Evolutionary conservation across 768 basidiomycete species (phyloP).

Genomic region (Phaeotremella skinneri): DNA sequence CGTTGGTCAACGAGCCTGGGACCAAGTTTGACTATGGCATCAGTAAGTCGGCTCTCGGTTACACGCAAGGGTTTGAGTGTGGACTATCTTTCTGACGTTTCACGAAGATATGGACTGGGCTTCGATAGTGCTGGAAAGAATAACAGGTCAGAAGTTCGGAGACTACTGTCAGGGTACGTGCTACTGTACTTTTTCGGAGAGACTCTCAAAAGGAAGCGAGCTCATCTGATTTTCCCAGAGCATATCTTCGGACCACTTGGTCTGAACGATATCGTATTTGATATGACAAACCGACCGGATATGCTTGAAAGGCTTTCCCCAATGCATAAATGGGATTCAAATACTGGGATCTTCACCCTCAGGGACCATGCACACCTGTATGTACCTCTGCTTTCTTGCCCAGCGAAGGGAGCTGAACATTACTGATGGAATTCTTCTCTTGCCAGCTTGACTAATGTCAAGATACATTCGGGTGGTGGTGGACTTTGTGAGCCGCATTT

Average conservation of each 20-base stretch:
- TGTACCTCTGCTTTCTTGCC: too few relatives aligned
- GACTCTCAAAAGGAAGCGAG: neutral
- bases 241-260: conserved; percentile 20
- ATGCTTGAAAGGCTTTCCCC: conserved; percentile 11
- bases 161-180: conserved; percentile 17
- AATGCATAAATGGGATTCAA: conserved; percentile 16
- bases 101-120: conserved; percentile 19
- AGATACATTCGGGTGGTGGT: conserved; percentile 14
- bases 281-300: conserved; percentile 14
- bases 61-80: too few relatives aligned
- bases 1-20: conserved; percentile 21
- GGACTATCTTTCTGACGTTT: neutral
- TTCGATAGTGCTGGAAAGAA: conserved; percentile 11
- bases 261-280: conserved; percentile 13
- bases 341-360: conserved; percentile 1
- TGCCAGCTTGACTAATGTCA: too few relatives aligned
- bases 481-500: conserved; percentile 3
- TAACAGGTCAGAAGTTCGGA: conserved; percentile 12
- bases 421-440: too few relatives aligned
- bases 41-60: neutral
- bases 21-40: conserved; percentile 21
- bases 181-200: neutral
- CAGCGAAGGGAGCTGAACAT: too few relatives aligned
- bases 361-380: too few relatives aligned
- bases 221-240: too few relatives aligned